Conservation (phyloP, 768 basidiomycete genomes). For the Podaxis sp. region DNA sequence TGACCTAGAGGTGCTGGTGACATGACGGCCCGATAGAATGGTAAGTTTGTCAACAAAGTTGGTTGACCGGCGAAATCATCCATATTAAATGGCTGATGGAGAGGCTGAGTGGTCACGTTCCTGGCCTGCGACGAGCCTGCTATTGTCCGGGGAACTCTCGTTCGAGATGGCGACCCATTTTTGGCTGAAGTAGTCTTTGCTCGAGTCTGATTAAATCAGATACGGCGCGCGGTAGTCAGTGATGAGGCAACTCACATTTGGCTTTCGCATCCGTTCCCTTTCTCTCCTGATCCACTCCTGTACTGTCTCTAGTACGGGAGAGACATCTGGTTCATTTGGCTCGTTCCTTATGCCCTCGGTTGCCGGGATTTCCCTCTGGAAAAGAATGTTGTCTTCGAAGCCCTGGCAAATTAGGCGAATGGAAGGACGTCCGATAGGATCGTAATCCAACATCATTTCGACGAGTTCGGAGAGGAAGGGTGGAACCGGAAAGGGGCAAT, state of each 20-base stretch:
- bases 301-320: not conserved
- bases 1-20: not conserved
- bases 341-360: not conserved
- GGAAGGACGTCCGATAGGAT: not conserved
- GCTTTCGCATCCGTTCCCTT: not conserved
- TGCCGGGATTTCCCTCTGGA: not conserved
- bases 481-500: not conserved
- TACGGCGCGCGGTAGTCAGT: no score
- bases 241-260: not conserved
- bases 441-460: slow-evolving; percentile 1
- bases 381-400: not conserved
- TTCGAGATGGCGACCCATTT: not conserved
- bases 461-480: not conserved
- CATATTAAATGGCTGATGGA: not conserved
- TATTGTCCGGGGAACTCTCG: not conserved
- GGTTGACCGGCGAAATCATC: not conserved
- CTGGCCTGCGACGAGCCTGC: not conserved
- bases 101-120: not conserved
- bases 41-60: not conserved
- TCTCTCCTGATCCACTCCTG: not conserved
- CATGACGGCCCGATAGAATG: not conserved
- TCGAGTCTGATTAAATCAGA: not conserved
- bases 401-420: not conserved
- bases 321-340: not conserved
- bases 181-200: not conserved